Base-by-base conservation (phyloP, 768 basidiomycete species). In the Cantharellus cinnabarinus region DNA sequence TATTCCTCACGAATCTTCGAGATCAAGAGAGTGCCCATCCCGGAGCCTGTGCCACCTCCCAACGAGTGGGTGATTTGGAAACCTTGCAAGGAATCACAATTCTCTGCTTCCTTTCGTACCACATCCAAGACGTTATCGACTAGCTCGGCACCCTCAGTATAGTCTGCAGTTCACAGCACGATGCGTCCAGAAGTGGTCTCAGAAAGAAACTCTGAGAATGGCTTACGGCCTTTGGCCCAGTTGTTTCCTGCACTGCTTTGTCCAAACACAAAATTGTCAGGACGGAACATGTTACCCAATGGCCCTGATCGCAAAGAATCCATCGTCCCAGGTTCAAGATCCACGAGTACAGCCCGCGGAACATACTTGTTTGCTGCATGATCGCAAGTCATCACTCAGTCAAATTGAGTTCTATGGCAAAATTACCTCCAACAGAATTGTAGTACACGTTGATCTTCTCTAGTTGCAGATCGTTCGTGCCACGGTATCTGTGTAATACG, bases 1-100 rank as follows among this genome's bases (percentile, higher is more conserved):
- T 89, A 99, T 70, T 99, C 94, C 71, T 97, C 93, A 64, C 94
- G 82, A 70, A 99, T 95, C 76, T 99, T 99, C 65, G 93, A 97
- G 71, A 99, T 95, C 64, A 99, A 74, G 58, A 99, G 85, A 52
- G 95, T 97, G 72, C 95, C 95, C 94, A 99, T 98, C 74, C 95
- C 95, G 65, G 95, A 89, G 75, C 95, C 95, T 66, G 95, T 99
- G 72, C 94, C 95, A 75, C 95, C 95, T 75, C 95, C 93, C 63
- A 94, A 80, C 37, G 90, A 98, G 77, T 97, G 94, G 62, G 93
- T 94, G 71, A 98, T 89, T 72, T 98, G 93, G 86, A 99, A 98
- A 63, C 87, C 95, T 73, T 98, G 95, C 41, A 98, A 84, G 71
- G 85, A 90, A 73, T 98, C 95, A 63, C 88, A 90, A 42, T 83